These are phyloP conservation scores for Erigeron canadensis DNA, from an alignment of 129 eudicot species.

Conservation along the genomic window DNA sequence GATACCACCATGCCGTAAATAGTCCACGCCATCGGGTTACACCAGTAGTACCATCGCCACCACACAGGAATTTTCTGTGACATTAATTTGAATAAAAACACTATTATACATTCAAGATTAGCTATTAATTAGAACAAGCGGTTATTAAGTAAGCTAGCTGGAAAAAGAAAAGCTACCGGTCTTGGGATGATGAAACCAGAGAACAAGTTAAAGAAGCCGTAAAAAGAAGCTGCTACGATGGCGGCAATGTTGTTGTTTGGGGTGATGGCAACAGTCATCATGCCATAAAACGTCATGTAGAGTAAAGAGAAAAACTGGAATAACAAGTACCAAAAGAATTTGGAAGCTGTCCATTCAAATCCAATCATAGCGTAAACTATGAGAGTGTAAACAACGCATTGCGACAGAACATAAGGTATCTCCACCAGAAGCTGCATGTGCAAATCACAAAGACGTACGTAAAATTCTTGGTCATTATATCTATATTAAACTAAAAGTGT, in stretches of 20 bases:
- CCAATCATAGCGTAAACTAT: constrained; percentile 52
- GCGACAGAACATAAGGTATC: constrained; percentile 37
- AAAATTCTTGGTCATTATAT: neutral
- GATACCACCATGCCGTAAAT: constrained; percentile 62
- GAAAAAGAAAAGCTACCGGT: constrained; percentile 29
- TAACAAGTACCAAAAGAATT: constrained; percentile 40
- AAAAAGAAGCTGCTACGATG: constrained; percentile 35
- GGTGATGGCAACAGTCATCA: constrained; percentile 48
- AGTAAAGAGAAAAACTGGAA: constrained; percentile 40
- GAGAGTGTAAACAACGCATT: constrained; percentile 27
- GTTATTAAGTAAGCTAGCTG: neutral
- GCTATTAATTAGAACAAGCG: neutral
- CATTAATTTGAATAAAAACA: neutral
- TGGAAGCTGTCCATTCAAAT: constrained; percentile 43
- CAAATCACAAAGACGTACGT: neutral
- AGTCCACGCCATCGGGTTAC: constrained; percentile 70
- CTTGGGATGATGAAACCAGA: constrained; percentile 46
- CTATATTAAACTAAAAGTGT: neutral
- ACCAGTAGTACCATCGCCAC: constrained; percentile 90
- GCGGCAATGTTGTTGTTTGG: constrained; percentile 47
- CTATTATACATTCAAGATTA: neutral
- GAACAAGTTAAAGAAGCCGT: constrained; percentile 39
- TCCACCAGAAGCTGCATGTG: constrained; percentile 48
- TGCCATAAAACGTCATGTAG: constrained; percentile 48
- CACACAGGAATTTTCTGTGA: constrained; percentile 70